Evolutionary conservation across 2,329 filamentous ascomycete species (phyloP).

Genomic region (Botrytis porri): DNA sequence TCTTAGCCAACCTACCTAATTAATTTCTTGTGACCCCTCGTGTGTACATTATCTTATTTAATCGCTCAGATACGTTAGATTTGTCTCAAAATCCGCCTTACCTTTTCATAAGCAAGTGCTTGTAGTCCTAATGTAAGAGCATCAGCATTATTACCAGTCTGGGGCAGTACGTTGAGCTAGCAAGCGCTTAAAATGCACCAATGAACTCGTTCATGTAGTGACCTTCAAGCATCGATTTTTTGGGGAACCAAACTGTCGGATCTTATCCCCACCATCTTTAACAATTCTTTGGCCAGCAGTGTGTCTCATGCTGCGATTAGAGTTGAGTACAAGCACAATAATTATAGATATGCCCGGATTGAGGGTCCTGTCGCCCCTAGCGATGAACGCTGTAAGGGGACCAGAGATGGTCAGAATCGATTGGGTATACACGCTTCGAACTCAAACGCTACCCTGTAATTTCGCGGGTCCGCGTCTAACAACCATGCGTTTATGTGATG

Average conservation of each 20-base stretch:
- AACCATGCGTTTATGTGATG: not conserved
- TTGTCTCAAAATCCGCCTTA: not conserved
- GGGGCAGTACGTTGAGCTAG: not conserved
- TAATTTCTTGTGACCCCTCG: not conserved
- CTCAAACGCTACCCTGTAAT: not conserved
- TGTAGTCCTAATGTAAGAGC: not conserved
- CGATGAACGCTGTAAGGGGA: not conserved
- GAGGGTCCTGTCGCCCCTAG: not conserved
- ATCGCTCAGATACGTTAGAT: not conserved
- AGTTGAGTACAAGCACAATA: not conserved
- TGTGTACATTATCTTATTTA: not conserved
- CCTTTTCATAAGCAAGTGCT: not conserved
- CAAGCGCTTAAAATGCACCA: constrained; percentile 6
- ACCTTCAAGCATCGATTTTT: not conserved
- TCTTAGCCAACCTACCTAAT: not conserved
- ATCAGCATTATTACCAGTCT: not conserved
- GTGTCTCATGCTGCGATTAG: not conserved
- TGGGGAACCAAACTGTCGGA: constrained; percentile 1
- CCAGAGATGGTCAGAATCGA: not conserved
- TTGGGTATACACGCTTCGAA: not conserved
- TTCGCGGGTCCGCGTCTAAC: constrained; percentile 3
- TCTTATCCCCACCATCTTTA: not conserved
- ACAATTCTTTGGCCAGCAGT: not conserved
- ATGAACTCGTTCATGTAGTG: not conserved
- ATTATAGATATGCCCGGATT: not conserved